phyloP scores from a whole-genome alignment of 495 filamentous ascomycete species.

The Saxophila tyrrhenica region DNA sequence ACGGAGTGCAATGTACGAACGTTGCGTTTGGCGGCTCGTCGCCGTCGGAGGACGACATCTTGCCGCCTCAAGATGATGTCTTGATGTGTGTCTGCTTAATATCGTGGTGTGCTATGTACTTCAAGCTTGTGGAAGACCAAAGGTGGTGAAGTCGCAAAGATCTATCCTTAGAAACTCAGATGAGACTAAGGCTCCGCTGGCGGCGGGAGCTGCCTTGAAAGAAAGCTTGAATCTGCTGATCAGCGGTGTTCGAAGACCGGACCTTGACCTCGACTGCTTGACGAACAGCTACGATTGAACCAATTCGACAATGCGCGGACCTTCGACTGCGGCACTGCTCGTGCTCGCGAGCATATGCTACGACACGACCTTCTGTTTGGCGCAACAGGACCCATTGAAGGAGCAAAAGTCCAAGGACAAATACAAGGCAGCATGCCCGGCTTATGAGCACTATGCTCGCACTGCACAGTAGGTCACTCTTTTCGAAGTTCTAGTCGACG shows the following conservation, averaged over 20 bases:
- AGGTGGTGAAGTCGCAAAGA: background rate
- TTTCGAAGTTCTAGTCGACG: background rate
- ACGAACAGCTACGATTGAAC: too few species aligned
- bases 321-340: constrained; percentile 12
- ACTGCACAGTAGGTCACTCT: constrained; percentile 40
- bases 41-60: background rate
- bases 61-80: background rate
- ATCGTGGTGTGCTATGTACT: too few species aligned
- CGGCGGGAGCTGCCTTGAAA: too few species aligned
- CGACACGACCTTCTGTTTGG: constrained; percentile 8
- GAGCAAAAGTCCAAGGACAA: constrained; percentile 16
- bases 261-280: background rate
- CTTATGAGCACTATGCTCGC: constrained; percentile 38
- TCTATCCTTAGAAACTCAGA: too few species aligned
- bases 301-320: constrained; percentile 14
- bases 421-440: constrained; percentile 36
- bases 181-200: too few species aligned
- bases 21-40: constrained; percentile 16
- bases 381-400: constrained; percentile 9
- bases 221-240: too few species aligned
- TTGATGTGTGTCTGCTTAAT: background rate
- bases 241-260: background rate
- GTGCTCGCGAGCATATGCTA: constrained; percentile 15
- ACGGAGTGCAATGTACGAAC: constrained; percentile 26
- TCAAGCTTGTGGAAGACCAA: too few species aligned